Conservation (phyloP, 441 rosid genomes). For the Erodium moschatum region DNA sequence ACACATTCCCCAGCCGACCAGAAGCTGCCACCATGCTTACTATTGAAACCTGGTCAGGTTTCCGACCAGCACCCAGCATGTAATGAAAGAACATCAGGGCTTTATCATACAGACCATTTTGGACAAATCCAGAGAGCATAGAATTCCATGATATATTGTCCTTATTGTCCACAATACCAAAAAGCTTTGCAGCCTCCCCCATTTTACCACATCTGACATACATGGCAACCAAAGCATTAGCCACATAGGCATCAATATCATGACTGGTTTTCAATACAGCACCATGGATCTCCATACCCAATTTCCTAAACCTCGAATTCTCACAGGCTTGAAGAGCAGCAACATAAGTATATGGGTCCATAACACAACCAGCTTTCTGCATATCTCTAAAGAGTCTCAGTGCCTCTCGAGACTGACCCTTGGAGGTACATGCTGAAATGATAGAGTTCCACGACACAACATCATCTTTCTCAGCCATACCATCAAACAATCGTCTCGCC, state of each 20-base stretch:
- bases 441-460: conserved; percentile 76
- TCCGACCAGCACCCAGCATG: conserved; percentile 41
- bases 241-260: conserved; percentile 22
- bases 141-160: conserved; percentile 68
- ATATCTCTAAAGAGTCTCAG: conserved; percentile 52
- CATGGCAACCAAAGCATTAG: conserved; percentile 50
- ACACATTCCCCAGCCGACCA: conserved; percentile 49
- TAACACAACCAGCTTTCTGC: conserved; percentile 37
- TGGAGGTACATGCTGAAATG: conserved; percentile 47
- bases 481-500: conserved; percentile 55
- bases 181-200: conserved; percentile 34
- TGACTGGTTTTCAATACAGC: conserved; percentile 47
- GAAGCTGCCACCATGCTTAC: conserved; percentile 45
- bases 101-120: conserved; percentile 47
- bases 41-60: conserved; percentile 52
- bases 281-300: conserved; percentile 64
- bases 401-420: conserved; percentile 46
- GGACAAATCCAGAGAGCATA: conserved; percentile 57
- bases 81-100: conserved; percentile 43
- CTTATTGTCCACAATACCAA: conserved; percentile 37
- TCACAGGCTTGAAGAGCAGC: conserved; percentile 68
- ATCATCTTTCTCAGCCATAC: conserved; percentile 40
- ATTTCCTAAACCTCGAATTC: conserved; percentile 35
- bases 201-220: conserved; percentile 51
- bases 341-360: conserved; percentile 47